phyloP scores from a whole-genome alignment of 2,329 filamentous ascomycete genomes.

The Penicillium frequentans region DNA sequence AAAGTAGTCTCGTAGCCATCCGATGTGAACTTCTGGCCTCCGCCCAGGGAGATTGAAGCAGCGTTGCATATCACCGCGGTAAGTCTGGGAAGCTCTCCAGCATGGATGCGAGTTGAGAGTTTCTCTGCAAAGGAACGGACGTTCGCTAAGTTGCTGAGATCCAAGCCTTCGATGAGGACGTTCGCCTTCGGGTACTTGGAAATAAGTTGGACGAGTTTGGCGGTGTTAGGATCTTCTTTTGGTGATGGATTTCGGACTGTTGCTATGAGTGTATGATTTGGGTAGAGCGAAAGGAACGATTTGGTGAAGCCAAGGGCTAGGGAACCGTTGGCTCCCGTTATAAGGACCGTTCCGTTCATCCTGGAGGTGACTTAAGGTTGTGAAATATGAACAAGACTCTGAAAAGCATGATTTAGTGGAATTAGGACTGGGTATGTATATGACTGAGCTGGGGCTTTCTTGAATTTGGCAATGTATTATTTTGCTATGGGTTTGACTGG shows the following conservation, averaged over 20 bases:
- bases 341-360: slow-evolving; percentile 27
- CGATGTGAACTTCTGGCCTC: slow-evolving; percentile 31
- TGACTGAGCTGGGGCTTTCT: not conserved
- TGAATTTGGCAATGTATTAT: not conserved
- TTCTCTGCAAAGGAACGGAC: slow-evolving; percentile 37
- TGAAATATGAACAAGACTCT: not conserved
- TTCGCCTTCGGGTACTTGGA: slow-evolving; percentile 22
- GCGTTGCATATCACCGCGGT: slow-evolving; percentile 44
- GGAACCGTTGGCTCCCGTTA: slow-evolving; percentile 35
- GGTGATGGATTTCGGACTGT: slow-evolving; percentile 32
- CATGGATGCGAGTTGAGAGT: slow-evolving; percentile 25
- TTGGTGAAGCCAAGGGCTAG: slow-evolving; percentile 30
- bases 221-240: slow-evolving; percentile 27
- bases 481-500: not conserved
- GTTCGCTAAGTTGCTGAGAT: slow-evolving; percentile 34
- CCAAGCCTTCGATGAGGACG: slow-evolving; percentile 35
- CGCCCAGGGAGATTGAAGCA: slow-evolving; percentile 39
- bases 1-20: slow-evolving; percentile 44
- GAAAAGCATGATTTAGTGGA: not conserved
- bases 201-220: slow-evolving; percentile 20
- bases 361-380: not conserved
- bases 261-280: slow-evolving; percentile 19
- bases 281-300: slow-evolving; percentile 23
- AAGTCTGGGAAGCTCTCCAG: slow-evolving; percentile 32
- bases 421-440: not conserved